Conservation (phyloP, 176 grass and related monocot species). For the Ampelocalamus luodianensis region DNA sequence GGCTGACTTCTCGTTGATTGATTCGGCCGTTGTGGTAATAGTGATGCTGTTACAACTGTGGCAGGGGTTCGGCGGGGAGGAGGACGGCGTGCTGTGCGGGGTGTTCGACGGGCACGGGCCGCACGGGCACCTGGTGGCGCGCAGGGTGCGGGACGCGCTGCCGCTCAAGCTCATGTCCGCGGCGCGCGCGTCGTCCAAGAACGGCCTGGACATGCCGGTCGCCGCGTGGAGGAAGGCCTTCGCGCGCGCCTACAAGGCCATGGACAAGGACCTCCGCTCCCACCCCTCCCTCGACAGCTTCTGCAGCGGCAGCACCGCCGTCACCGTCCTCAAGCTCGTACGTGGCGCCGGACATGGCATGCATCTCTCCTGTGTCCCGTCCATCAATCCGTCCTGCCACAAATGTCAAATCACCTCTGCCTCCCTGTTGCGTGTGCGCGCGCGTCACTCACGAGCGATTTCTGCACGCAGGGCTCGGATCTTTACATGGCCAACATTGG, state of each 20-base stretch:
- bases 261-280: constrained; percentile 94
- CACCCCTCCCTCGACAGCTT: constrained; percentile 79
- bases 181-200: constrained; percentile 47
- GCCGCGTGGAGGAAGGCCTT: constrained; percentile 84
- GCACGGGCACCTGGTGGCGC: constrained; percentile 83
- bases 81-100: constrained; percentile 80
- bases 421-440: neutral
- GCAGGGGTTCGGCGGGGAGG: constrained; percentile 65
- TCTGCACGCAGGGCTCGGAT: constrained; percentile 65
- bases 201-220: constrained; percentile 29
- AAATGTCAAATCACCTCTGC: constrained; percentile 28
- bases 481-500: constrained; percentile 94
- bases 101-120: constrained; percentile 98
- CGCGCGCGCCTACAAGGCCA: constrained; percentile 74
- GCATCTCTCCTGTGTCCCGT: neutral
- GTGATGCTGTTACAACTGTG: constrained; percentile 1
- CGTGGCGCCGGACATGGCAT: constrained; percentile 29
- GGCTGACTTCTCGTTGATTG: neutral
- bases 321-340: constrained; percentile 90
- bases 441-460: constrained; percentile 27
- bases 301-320: constrained; percentile 93
- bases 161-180: constrained; percentile 81
- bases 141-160: constrained; percentile 77
- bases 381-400: constrained; percentile 12
- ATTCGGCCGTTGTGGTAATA: constrained; percentile 2